Evolutionary conservation across 208 protist genomes (phyloP).

Genomic region (Leishmania major): DNA sequence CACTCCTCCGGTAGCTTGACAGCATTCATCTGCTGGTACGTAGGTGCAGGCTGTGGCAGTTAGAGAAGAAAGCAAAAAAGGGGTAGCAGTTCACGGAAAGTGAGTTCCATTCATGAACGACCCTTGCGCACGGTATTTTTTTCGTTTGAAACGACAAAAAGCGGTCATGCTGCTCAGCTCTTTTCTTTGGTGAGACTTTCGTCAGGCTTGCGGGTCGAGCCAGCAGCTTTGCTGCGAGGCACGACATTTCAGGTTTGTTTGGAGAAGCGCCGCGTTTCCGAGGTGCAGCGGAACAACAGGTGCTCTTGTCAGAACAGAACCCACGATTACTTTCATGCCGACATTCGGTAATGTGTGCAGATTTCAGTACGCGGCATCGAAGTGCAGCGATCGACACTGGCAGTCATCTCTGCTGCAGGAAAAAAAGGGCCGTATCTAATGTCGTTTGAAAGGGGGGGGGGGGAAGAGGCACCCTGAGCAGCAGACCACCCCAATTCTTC

Average conservation of each 20-base stretch:
- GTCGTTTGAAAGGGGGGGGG: not conserved
- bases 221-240: not conserved
- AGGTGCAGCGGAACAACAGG: not conserved
- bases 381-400: not conserved
- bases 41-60: not conserved
- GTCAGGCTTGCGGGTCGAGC: too few relatives aligned
- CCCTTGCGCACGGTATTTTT: not conserved
- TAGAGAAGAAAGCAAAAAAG: not conserved
- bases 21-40: not conserved
- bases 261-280: not conserved
- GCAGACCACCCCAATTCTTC: not conserved
- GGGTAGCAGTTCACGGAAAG: not conserved
- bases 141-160: not conserved
- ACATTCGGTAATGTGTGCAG: not conserved
- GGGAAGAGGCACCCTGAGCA: not conserved
- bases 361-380: not conserved
- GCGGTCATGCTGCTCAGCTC: not conserved
- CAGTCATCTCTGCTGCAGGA: not conserved
- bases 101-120: not conserved
- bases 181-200: not conserved
- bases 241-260: not conserved
- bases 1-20: slow-evolving; percentile 5
- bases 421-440: too few relatives aligned
- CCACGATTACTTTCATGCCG: not conserved
- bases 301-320: not conserved